These are phyloP conservation scores for Ustilago hordei DNA, from an alignment of 1,284 basidiomycete genomes.

Conservation along the genomic window DNA sequence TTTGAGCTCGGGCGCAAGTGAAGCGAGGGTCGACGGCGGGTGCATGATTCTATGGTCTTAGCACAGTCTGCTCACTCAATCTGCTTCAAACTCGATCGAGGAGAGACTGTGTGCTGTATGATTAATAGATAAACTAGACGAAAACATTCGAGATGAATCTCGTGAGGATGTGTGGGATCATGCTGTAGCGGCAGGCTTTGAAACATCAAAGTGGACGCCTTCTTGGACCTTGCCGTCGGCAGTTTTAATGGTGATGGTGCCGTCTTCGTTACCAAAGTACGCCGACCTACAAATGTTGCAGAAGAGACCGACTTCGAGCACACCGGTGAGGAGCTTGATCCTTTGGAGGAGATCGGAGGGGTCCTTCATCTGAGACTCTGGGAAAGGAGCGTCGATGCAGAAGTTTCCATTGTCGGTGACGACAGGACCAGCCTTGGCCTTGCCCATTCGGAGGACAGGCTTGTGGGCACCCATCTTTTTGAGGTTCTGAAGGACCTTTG, in stretches of 20 bases:
- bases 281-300: constrained; percentile 90
- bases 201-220: constrained; percentile 44
- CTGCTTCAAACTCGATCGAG: too few species aligned
- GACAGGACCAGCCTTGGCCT: constrained; percentile 85
- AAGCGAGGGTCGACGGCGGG: too few species aligned
- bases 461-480: constrained; percentile 59
- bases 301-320: constrained; percentile 96
- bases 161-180: constrained; percentile 3
- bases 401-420: constrained; percentile 83
- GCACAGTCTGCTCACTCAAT: too few species aligned
- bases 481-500: constrained; percentile 73
- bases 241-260: constrained; percentile 59
- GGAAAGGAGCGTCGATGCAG: constrained; percentile 67
- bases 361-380: constrained; percentile 58
- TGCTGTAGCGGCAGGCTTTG: constrained; percentile 30
- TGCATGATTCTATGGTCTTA: too few species aligned
- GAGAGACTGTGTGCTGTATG: too few species aligned
- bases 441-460: constrained; percentile 63
- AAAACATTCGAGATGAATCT: too few species aligned
- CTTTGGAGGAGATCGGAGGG: constrained; percentile 55
- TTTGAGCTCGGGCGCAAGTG: too few species aligned
- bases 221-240: constrained; percentile 58
- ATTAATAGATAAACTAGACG: too few species aligned
- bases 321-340: constrained; percentile 77
- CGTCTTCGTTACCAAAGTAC: constrained; percentile 85